These are phyloP conservation scores for Penicillium robsamsonii DNA, from an alignment of 495 filamentous ascomycete species.

Conservation along the genomic window DNA sequence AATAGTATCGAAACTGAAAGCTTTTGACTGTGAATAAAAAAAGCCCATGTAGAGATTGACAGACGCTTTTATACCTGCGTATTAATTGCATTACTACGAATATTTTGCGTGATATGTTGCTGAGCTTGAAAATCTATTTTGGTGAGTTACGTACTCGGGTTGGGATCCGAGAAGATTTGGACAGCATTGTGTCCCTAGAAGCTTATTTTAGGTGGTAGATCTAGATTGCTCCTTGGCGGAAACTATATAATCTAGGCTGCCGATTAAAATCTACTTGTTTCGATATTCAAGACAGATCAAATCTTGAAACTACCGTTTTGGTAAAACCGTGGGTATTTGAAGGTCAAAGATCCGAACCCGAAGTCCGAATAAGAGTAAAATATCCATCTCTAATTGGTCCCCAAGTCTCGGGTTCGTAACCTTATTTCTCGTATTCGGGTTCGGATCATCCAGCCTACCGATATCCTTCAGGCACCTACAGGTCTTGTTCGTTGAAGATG, in stretches of 20 bases:
- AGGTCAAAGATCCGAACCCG: conserved; percentile 1
- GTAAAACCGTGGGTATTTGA: no score
- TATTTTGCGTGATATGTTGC: no score
- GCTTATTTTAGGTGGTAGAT: background rate
- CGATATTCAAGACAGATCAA: background rate
- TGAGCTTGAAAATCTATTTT: no score
- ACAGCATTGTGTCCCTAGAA: background rate
- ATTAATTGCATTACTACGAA: no score
- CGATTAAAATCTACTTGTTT: background rate
- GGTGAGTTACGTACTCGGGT: background rate
- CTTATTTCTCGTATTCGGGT: background rate
- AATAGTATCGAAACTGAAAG: no score
- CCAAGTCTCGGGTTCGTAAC: background rate
- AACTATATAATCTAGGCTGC: background rate
- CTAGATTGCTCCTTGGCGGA: background rate
- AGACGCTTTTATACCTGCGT: no score
- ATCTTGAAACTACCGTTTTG: background rate
- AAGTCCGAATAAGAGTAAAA: background rate
- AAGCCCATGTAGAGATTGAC: no score
- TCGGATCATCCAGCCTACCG: background rate
- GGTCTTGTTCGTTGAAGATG: no score
- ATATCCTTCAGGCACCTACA: no score
- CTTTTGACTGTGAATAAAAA: no score
- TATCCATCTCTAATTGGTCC: background rate
- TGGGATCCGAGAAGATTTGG: background rate